Evolutionary conservation across 148 eudicot genomes (phyloP).

Genomic region (Heliosperma pusillum): DNA sequence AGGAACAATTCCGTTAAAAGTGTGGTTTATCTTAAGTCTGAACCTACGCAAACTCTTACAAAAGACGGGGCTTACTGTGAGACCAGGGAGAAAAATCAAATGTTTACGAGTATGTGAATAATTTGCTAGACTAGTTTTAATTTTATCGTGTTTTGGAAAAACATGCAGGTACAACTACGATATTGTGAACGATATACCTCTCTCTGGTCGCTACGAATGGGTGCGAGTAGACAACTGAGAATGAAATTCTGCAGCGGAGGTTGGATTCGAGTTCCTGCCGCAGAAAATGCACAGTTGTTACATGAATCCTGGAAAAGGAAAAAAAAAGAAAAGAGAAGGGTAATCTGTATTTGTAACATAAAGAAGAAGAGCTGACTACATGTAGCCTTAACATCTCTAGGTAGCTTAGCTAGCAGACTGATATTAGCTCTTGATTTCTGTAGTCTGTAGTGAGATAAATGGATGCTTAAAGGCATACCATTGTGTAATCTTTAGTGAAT

Average conservation of each 20-base stretch:
- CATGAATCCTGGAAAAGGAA: slow-evolving; percentile 24
- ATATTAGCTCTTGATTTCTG: slow-evolving; percentile 32
- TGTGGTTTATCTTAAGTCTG: slow-evolving; percentile 20
- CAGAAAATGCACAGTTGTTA: slow-evolving; percentile 29
- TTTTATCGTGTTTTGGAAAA: neutral
- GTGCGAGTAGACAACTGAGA: slow-evolving; percentile 42
- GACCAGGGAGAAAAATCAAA: no score
- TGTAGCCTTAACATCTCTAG: slow-evolving; percentile 33
- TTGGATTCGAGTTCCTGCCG: slow-evolving; percentile 16
- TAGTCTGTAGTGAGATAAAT: slow-evolving; percentile 29
- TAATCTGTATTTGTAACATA: slow-evolving; percentile 37
- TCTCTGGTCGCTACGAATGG: slow-evolving; percentile 86
- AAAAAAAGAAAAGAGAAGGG: slow-evolving; percentile 1
- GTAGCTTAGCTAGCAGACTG: slow-evolving; percentile 32
- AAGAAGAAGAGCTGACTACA: slow-evolving; percentile 30
- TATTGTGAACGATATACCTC: slow-evolving; percentile 60
- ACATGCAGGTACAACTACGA: slow-evolving; percentile 84
- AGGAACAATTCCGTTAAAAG: slow-evolving; percentile 61
- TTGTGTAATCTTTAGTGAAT: slow-evolving; percentile 24
- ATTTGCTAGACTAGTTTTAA: neutral
- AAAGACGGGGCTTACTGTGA: neutral
- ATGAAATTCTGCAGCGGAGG: slow-evolving; percentile 26
- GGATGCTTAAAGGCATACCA: slow-evolving; percentile 30
- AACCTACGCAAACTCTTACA: neutral
- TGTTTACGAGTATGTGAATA: no score